Percentiles rank a stretch among this genome's conserved stretches.
These are phyloP conservation scores for Phytophthora multivora DNA, from an alignment of 352 stramenopile species.

Conservation along the genomic window DNA sequence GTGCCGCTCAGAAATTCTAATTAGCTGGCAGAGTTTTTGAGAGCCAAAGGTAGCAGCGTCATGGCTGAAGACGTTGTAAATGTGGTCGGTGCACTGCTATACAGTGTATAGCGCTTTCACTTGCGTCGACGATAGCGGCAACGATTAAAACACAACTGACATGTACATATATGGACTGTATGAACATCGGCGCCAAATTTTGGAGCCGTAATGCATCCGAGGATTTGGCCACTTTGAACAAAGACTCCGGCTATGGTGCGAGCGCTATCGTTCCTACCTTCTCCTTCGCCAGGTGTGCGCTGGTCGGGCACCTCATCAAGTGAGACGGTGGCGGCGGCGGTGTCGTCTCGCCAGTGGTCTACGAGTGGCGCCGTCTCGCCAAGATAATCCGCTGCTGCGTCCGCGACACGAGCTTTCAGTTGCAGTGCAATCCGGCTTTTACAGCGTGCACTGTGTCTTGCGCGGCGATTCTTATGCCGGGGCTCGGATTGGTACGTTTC, in stretches of 20 bases:
- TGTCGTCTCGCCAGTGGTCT: neutral
- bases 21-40: neutral
- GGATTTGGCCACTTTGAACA: neutral
- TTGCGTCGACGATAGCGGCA: neutral
- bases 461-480: constrained; percentile 11
- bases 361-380: neutral
- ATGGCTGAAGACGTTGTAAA: neutral
- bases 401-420: neutral
- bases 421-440: constrained; percentile 26
- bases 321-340: constrained; percentile 16
- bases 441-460: constrained; percentile 31
- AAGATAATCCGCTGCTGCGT: neutral
- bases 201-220: neutral
- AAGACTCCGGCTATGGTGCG: constrained; percentile 1
- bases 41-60: too few species aligned
- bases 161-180: too few species aligned
- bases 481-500: constrained; percentile 24
- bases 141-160: neutral
- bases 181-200: neutral
- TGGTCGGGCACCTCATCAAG: neutral
- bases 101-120: neutral
- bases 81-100: neutral
- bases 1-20: too few species aligned
- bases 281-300: neutral
- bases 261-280: constrained; percentile 1